Conservation (phyloP, 495 filamentous ascomycete species). For the Neurospora tetraspora region DNA sequence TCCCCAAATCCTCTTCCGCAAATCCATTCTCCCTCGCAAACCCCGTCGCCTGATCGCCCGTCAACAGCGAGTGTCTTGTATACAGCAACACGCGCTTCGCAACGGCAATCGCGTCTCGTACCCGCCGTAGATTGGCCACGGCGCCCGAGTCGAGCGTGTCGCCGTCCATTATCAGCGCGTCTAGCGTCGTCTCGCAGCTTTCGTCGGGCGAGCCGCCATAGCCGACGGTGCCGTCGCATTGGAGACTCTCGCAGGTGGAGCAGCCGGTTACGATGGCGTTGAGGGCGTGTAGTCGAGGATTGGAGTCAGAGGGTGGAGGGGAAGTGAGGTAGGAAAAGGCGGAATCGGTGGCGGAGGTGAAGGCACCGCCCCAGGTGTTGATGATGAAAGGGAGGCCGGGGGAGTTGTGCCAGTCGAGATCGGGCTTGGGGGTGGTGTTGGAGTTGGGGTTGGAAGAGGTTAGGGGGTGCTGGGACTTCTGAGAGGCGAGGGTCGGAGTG, state of each 20-base stretch:
- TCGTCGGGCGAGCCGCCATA: constrained; percentile 39
- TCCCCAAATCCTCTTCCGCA: constrained; percentile 27
- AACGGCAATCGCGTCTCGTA: constrained; percentile 33
- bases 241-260: constrained; percentile 32
- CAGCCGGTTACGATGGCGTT: constrained; percentile 36
- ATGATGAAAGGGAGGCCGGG: constrained; percentile 33
- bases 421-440: neutral
- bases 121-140: constrained; percentile 33
- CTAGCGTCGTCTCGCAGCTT: constrained; percentile 38
- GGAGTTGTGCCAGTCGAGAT: neutral
- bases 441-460: neutral
- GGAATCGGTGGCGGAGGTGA: constrained; percentile 39
- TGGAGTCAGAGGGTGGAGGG: constrained; percentile 11
- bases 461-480: neutral
- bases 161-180: constrained; percentile 39
- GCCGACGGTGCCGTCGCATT: constrained; percentile 38
- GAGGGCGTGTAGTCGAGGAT: constrained; percentile 12
- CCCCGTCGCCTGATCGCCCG: constrained; percentile 34
- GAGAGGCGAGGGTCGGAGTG: neutral
- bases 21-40: constrained; percentile 39
- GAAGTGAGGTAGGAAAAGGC: constrained; percentile 26
- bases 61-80: constrained; percentile 36
- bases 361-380: constrained; percentile 38
- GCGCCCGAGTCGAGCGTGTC: constrained; percentile 35
- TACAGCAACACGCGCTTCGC: constrained; percentile 35